These are phyloP conservation scores for Allium cepa DNA, from an alignment of 106 monocot genomes.

Conservation along the genomic window DNA sequence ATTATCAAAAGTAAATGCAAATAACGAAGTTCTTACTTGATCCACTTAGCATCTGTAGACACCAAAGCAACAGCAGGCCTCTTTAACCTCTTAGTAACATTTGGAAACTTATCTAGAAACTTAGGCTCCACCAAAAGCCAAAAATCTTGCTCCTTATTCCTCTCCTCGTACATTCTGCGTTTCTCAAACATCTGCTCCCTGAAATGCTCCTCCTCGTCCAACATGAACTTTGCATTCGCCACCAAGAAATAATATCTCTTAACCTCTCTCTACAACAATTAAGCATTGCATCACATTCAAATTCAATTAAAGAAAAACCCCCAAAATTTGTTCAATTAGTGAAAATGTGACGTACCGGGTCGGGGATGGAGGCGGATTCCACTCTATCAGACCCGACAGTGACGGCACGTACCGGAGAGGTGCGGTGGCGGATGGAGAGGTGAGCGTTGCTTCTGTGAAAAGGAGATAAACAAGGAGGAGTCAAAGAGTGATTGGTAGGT, in stretches of 20 bases:
- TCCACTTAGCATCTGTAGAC: slow-evolving; percentile 82
- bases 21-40: slow-evolving; percentile 41
- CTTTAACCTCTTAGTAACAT: slow-evolving; percentile 64
- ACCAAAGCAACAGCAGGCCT: slow-evolving; percentile 90
- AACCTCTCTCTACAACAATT: slow-evolving; percentile 27
- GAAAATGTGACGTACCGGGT: slow-evolving; percentile 9
- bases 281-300: neutral
- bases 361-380: slow-evolving; percentile 22
- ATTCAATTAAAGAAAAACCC: neutral
- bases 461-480: neutral
- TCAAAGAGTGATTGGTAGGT: neutral
- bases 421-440: neutral
- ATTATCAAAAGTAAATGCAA: neutral
- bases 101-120: slow-evolving; percentile 87
- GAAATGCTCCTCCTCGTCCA: slow-evolving; percentile 99
- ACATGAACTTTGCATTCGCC: slow-evolving; percentile 96
- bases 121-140: slow-evolving; percentile 97
- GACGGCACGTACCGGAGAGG: slow-evolving; percentile 23
- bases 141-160: slow-evolving; percentile 80
- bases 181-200: slow-evolving; percentile 64
- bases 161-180: slow-evolving; percentile 47
- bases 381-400: slow-evolving; percentile 43
- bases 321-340: too few relatives aligned
- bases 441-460: slow-evolving; percentile 2
- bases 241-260: slow-evolving; percentile 71